phyloP scores from a whole-genome alignment of 2,329 filamentous ascomycete genomes.

The Colletotrichum sp. region DNA sequence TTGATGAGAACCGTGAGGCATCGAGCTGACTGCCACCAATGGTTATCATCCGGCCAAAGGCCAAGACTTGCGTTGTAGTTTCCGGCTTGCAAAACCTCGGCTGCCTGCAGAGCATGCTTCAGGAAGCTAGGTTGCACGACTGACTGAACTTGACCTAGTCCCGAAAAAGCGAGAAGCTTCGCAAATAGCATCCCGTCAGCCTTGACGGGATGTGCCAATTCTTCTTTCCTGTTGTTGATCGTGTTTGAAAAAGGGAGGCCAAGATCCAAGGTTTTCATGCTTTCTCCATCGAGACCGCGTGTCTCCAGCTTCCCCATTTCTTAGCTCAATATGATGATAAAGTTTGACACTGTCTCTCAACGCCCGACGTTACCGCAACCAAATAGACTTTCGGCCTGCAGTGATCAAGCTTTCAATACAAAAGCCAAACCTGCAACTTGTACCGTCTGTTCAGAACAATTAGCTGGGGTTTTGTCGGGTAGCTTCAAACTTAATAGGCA shows the following conservation, averaged over 20 bases:
- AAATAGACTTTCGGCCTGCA: neutral
- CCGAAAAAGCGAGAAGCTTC: rapidly evolving
- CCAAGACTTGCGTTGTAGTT: neutral
- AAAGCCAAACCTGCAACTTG: no score
- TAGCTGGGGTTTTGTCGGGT: no score
- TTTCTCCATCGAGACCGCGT: rapidly evolving
- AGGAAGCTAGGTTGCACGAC: neutral
- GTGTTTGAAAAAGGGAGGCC: no score
- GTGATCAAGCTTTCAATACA: neutral
- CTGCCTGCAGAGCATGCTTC: neutral
- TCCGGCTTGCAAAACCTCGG: neutral
- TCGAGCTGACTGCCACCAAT: neutral
- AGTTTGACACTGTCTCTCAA: no score
- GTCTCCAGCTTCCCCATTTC: neutral
- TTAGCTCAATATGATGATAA: neutral
- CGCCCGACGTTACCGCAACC: no score
- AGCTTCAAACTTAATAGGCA: no score
- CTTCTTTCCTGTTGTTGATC: no score
- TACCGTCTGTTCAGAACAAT: no score
- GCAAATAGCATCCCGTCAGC: neutral
- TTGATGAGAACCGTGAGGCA: neutral
- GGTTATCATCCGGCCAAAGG: neutral
- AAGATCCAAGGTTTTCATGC: neutral
- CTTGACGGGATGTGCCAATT: no score
- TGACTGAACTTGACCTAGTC: rapidly evolving